Evolutionary conservation across 768 basidiomycete genomes (phyloP), one percentile per base, ranked within the genome.

Genomic region (Amanita fuliginea): DNA sequence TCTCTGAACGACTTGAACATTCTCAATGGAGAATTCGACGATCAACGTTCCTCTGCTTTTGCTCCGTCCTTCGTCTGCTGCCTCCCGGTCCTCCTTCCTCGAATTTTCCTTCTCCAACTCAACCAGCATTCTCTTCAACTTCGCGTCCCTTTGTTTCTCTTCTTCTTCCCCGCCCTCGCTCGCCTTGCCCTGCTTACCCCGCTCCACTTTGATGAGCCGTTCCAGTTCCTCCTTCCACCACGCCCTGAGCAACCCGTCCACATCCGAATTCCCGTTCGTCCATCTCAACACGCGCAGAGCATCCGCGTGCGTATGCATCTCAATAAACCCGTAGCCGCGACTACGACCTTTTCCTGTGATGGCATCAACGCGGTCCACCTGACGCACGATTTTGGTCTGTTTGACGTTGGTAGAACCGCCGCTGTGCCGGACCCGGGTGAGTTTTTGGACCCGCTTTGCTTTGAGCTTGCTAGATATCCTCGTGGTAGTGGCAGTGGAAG

Each of bases 21-120:
- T 97, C 69, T 97, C 93, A 45, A 97, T 91, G 35, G 91, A 93
- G 64, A 96, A 96, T 67, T 98, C 94, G n/a, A 92, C 80, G 57
- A 95, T 83, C 53, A 96, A 64, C 14, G 69, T 68, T 34, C 71
- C 77, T 40, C 69, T 70, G 14, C 62, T 66, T 51, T 67, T 72
- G 51, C 68, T 74, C 34, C 57, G 57, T 39, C 55, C 59, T 5
- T 55, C 65, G 42, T 71, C 77, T 43, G 78, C 77, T 55, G 81
- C 63, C 56, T 77, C 74, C 60, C 80, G n/a, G n/a, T 78, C 41
- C 77, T 66, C 11, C 67, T 77, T 73, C 43, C 63, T 68, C n/a
- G 64, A 10, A 14, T 19, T 41, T 67, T 69, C 60, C 68, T 71
- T 49, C 46, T 59, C 60, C 69, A 76, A 62, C 64, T 83, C 81